Evolutionary conservation across 1,284 basidiomycete species (phyloP).

Genomic region (Irpex sp.): DNA sequence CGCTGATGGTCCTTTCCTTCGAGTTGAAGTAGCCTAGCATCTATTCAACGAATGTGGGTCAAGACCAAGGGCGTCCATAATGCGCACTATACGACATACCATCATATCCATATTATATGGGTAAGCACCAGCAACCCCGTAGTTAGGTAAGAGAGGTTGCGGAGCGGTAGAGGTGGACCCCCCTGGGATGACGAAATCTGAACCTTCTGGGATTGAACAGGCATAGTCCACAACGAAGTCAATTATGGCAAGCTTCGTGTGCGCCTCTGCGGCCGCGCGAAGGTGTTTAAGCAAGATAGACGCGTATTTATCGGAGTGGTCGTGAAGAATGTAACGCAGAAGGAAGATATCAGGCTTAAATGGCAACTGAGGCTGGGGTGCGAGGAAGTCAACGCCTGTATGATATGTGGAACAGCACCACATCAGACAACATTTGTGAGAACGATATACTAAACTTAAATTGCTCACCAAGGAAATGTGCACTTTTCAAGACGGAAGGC

Average conservation of each 20-base stretch:
- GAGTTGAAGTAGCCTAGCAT: not conserved
- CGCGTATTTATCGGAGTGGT: constrained; percentile 20
- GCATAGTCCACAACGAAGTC: constrained; percentile 7
- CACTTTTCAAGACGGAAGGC: not conserved
- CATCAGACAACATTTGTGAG: not conserved
- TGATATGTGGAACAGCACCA: not conserved
- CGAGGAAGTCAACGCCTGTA: constrained; percentile 26
- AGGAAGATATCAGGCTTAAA: constrained; percentile 21
- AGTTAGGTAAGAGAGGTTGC: constrained; percentile 7
- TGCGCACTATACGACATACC: not conserved
- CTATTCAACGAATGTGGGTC: not conserved
- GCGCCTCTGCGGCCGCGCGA: constrained; percentile 15
- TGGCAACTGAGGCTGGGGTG: constrained; percentile 21
- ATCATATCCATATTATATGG: constrained; percentile 8
- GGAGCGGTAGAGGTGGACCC: not conserved
- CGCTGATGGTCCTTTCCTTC: not conserved
- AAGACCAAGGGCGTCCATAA: not conserved
- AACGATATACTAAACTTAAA: not conserved
- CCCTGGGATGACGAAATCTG: not conserved
- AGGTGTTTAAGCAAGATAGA: constrained; percentile 20
- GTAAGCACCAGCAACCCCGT: constrained; percentile 5
- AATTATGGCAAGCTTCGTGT: constrained; percentile 6
- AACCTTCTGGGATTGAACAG: not conserved
- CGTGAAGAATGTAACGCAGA: constrained; percentile 23
- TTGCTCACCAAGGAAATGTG: constrained; percentile 1